A percentile compares a stretch with the other conserved stretches of the same genome.
Evolutionary conservation across 345 rosid genomes (phyloP).

Genomic region (Eucalyptus grandis): DNA sequence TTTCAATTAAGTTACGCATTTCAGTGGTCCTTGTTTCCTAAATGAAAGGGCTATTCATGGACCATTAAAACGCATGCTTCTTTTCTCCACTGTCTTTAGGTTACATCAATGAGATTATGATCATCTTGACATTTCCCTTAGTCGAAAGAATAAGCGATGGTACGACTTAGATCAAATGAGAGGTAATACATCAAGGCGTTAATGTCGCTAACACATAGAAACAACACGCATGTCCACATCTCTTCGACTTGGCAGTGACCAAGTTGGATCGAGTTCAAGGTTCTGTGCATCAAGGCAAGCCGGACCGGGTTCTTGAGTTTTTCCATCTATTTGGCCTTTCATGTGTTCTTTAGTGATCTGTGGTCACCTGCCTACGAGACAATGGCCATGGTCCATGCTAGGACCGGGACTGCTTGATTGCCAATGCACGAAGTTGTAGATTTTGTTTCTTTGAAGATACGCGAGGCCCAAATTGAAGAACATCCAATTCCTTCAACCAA

Average conservation of each 20-base stretch:
- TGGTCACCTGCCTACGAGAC: neutral
- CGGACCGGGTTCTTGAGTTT: neutral
- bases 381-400: neutral
- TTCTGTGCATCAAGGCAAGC: neutral
- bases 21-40: neutral
- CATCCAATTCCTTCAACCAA: neutral
- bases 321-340: neutral
- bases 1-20: neutral
- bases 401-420: neutral
- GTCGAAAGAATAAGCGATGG: neutral
- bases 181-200: neutral
- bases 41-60: neutral
- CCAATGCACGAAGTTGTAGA: neutral
- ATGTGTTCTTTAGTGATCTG: neutral
- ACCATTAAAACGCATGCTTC: neutral
- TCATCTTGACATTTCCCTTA: neutral
- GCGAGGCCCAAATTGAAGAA: neutral
- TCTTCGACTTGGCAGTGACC: neutral
- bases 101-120: neutral
- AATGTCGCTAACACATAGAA: neutral
- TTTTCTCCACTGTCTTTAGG: neutral
- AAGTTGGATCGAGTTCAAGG: neutral
- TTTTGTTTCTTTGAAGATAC: neutral
- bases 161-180: neutral
- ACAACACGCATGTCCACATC: neutral